Evolutionary conservation across 805 yeast genomes (phyloP).

Genomic region (Lachancea mirantina): DNA sequence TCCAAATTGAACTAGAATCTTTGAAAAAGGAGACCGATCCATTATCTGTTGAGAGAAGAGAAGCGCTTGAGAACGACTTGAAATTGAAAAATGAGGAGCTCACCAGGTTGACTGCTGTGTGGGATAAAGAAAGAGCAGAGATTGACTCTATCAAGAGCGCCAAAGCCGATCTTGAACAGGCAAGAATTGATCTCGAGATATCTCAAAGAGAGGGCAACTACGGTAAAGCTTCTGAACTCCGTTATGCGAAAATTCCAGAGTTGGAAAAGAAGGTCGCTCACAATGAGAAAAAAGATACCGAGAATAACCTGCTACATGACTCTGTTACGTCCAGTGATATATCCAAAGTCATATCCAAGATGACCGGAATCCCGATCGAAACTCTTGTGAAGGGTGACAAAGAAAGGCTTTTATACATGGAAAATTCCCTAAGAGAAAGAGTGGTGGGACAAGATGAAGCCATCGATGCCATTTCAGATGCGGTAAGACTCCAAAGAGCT

Average conservation of each 20-base stretch:
- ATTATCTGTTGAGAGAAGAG: slow-evolving; percentile 68
- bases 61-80: slow-evolving; percentile 64
- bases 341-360: slow-evolving; percentile 82
- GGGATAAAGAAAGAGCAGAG: slow-evolving; percentile 78
- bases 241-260: slow-evolving; percentile 80
- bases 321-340: slow-evolving; percentile 92
- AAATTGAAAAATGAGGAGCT: slow-evolving; percentile 57
- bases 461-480: slow-evolving; percentile 80
- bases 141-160: slow-evolving; percentile 73
- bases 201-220: slow-evolving; percentile 81
- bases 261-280: slow-evolving; percentile 54
- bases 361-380: slow-evolving; percentile 94
- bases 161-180: slow-evolving; percentile 76
- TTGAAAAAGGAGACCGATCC: slow-evolving; percentile 88
- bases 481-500: slow-evolving; percentile 93
- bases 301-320: slow-evolving; percentile 51
- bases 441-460: slow-evolving; percentile 97
- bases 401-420: slow-evolving; percentile 86
- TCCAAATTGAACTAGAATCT: slow-evolving; percentile 91
- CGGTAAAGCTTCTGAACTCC: slow-evolving; percentile 81
- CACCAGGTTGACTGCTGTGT: slow-evolving; percentile 63
- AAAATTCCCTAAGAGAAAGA: slow-evolving; percentile 60
- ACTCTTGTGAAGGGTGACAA: slow-evolving; percentile 90
- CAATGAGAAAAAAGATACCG: slow-evolving; percentile 36
- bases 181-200: slow-evolving; percentile 73